Percentiles rank a stretch among this genome's conserved stretches.
Conservation (phyloP, 257 asterid species). For the Primulina tabacum region DNA sequence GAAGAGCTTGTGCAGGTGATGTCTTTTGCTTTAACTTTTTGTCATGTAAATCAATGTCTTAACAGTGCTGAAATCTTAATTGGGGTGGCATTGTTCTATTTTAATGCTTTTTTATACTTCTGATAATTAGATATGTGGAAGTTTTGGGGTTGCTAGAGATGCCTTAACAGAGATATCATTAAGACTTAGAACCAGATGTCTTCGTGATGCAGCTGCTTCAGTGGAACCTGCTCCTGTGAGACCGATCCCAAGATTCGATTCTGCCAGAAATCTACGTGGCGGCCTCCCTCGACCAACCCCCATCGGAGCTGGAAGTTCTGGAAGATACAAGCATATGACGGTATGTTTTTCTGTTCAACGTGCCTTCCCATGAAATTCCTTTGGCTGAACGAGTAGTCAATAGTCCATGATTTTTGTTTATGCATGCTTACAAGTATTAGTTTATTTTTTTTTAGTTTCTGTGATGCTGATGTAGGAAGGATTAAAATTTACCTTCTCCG, state of each 20-base stretch:
- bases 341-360: constrained; percentile 31
- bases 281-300: constrained; percentile 34
- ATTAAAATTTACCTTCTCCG: neutral
- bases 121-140: constrained; percentile 61
- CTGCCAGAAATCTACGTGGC: constrained; percentile 38
- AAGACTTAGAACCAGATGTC: constrained; percentile 68
- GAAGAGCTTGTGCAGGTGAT: constrained; percentile 95
- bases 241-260: constrained; percentile 47
- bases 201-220: constrained; percentile 51
- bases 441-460: too few species aligned
- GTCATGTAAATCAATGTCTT: constrained; percentile 16
- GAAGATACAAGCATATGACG: constrained; percentile 53
- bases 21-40: constrained; percentile 13
- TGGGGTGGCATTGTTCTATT: constrained; percentile 2
- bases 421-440: neutral
- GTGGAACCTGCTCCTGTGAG: constrained; percentile 48
- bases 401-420: constrained; percentile 10
- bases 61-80: constrained; percentile 17
- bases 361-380: constrained; percentile 3
- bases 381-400: neutral
- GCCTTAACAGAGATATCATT: constrained; percentile 75
- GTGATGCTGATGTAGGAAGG: neutral
- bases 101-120: constrained; percentile 22
- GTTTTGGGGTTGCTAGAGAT: constrained; percentile 63
- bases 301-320: constrained; percentile 43